phyloP scores from a whole-genome alignment of 2,329 filamentous ascomycete genomes.

The Ceratocystis harringtonii region DNA sequence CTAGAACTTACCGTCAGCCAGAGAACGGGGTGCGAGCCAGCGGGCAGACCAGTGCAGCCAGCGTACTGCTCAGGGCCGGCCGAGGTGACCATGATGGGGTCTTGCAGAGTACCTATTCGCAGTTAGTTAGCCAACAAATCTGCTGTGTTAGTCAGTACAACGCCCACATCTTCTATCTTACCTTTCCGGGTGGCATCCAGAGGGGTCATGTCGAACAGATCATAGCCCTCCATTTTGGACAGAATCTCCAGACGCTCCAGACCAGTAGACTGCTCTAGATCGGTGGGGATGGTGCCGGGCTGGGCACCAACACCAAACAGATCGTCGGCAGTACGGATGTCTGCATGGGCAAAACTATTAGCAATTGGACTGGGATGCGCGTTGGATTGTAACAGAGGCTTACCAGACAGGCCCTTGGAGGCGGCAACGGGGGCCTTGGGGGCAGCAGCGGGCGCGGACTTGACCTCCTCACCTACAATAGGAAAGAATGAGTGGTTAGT shows the following conservation, averaged over 20 bases:
- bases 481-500: neutral
- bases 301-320: constrained; percentile 70
- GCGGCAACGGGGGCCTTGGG: constrained; percentile 29
- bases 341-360: constrained; percentile 33
- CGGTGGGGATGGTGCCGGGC: constrained; percentile 74
- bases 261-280: constrained; percentile 91
- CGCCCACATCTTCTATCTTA: constrained; percentile 26
- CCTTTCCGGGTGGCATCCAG: constrained; percentile 81
- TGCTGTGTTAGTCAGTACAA: neutral
- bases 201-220: constrained; percentile 96
- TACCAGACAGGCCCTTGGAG: constrained; percentile 36
- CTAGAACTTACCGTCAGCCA: constrained; percentile 66
- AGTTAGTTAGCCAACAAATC: constrained; percentile 3
- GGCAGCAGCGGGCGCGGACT: constrained; percentile 15
- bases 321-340: constrained; percentile 69
- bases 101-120: constrained; percentile 58
- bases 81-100: constrained; percentile 82
- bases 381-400: constrained; percentile 19
- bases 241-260: constrained; percentile 96
- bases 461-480: constrained; percentile 19
- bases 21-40: constrained; percentile 75
- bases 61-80: constrained; percentile 92
- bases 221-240: constrained; percentile 97
- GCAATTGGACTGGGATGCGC: neutral
- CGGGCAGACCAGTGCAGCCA: constrained; percentile 89